A percentile compares a stretch with the other conserved stretches of the same genome.
These are phyloP conservation scores for Pestalotiopsis sp. DNA, from an alignment of 2,329 filamentous ascomycete genomes.

Conservation along the genomic window DNA sequence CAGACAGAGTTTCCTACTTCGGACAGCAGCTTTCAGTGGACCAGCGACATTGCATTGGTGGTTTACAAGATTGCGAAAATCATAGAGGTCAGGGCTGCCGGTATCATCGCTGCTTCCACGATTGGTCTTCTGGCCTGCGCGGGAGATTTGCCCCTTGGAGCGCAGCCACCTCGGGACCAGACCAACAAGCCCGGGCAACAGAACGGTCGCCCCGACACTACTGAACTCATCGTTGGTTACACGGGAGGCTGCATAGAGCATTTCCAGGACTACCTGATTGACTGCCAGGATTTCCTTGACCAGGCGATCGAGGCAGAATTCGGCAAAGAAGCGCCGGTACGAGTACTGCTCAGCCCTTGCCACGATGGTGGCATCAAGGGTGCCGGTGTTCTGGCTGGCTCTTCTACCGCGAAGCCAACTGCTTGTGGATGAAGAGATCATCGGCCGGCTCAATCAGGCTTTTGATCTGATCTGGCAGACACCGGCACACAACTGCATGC, in stretches of 20 bases:
- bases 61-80: conserved; percentile 70
- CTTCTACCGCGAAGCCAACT: conserved; percentile 36
- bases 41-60: conserved; percentile 56
- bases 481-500: no score
- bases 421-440: not conserved
- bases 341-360: conserved; percentile 55
- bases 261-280: conserved; percentile 72
- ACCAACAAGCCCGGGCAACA: conserved; percentile 10
- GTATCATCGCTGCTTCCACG: conserved; percentile 72
- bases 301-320: conserved; percentile 47
- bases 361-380: conserved; percentile 65
- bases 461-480: not conserved
- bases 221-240: conserved; percentile 75
- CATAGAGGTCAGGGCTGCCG: conserved; percentile 73
- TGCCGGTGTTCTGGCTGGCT: conserved; percentile 61
- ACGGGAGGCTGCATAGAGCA: conserved; percentile 81
- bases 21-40: conserved; percentile 62
- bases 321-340: conserved; percentile 35
- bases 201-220: conserved; percentile 16
- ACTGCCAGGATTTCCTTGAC: conserved; percentile 72
- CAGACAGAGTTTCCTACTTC: conserved; percentile 56
- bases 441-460: not conserved
- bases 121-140: conserved; percentile 71
- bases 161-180: conserved; percentile 7
- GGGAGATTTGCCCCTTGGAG: conserved; percentile 59